Evolutionary conservation across 208 protist genomes (phyloP).

Genomic region (Trypanosoma cruzi): DNA sequence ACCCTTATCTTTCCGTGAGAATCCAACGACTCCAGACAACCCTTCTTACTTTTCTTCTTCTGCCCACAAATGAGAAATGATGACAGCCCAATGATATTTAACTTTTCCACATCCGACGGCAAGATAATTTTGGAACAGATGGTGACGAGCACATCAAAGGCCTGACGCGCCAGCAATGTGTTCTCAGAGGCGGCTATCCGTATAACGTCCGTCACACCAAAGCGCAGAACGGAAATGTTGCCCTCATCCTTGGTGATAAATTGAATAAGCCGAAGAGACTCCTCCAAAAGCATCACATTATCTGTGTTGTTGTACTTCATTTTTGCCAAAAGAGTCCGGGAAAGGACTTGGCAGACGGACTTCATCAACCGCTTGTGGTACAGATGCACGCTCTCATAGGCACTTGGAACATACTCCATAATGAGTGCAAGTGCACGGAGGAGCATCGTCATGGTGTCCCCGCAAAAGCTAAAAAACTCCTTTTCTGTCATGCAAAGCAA

Average conservation of each 20-base stretch:
- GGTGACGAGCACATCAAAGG: conserved; percentile 71
- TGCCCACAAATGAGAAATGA: conserved; percentile 48
- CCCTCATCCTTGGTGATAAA: conserved; percentile 80
- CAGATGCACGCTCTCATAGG: conserved; percentile 47
- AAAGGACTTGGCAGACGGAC: conserved; percentile 47
- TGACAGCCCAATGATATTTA: conserved; percentile 24
- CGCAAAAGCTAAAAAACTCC: conserved; percentile 27
- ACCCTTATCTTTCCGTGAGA: conserved; percentile 55
- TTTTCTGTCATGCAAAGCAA: conserved; percentile 54
- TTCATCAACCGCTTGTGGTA: conserved; percentile 59
- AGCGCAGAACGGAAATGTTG: conserved; percentile 56
- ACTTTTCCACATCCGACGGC: conserved; percentile 60
- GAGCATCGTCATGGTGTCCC: conserved; percentile 66
- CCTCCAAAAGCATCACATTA: conserved; percentile 64
- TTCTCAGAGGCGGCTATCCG: conserved; percentile 63
- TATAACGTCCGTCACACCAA: conserved; percentile 68
- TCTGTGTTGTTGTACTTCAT: conserved; percentile 57
- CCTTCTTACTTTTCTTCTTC: conserved; percentile 20
- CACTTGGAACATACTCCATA: conserved; percentile 81
- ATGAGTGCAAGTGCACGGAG: conserved; percentile 81
- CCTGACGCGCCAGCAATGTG: conserved; percentile 61
- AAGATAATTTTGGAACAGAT: conserved; percentile 79
- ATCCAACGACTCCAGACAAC: not conserved
- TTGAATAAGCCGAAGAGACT: conserved; percentile 77
- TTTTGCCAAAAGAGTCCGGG: conserved; percentile 51